Conservation (phyloP, 164 flowering plant species). For the Dillenia suffruticosa region DNA sequence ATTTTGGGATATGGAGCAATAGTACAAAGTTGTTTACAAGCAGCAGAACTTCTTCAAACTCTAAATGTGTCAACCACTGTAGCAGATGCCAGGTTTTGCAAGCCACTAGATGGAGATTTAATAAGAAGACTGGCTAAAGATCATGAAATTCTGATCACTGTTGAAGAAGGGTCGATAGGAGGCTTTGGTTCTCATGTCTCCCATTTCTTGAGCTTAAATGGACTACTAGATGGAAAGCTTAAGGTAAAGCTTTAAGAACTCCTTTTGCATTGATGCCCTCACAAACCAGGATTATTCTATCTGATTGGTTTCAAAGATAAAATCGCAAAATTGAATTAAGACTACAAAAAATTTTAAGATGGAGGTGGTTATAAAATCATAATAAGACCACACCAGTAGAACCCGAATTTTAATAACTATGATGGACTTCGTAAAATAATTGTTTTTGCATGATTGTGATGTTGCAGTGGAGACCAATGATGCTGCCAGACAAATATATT, state of each 20-base stretch:
- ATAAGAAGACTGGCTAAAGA: constrained; percentile 28
- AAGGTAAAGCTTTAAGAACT: constrained; percentile 15
- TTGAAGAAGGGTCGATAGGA: constrained; percentile 25
- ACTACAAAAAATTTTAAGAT: background rate
- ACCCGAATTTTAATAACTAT: no score
- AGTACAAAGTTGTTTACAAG: constrained; percentile 31
- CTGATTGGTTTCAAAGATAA: background rate
- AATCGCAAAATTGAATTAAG: background rate
- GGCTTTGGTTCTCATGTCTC: constrained; percentile 49
- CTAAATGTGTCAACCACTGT: constrained; percentile 24
- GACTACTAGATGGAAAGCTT: constrained; percentile 34
- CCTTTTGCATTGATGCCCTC: background rate
- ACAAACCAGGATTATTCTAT: background rate
- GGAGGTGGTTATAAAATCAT: no score
- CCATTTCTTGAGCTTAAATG: constrained; percentile 37
- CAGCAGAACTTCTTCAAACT: constrained; percentile 20
- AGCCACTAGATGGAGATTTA: constrained; percentile 40
- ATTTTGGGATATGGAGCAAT: constrained; percentile 33
- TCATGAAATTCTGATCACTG: constrained; percentile 28
- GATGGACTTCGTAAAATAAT: no score
- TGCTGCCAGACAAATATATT: constrained; percentile 48
- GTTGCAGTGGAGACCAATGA: constrained; percentile 51
- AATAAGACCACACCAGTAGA: no score
- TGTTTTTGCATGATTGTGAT: background rate
- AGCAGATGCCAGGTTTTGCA: constrained; percentile 53